Base-by-base conservation (phyloP, 148 eudicot species). In the Hydrangea macrophylla region DNA sequence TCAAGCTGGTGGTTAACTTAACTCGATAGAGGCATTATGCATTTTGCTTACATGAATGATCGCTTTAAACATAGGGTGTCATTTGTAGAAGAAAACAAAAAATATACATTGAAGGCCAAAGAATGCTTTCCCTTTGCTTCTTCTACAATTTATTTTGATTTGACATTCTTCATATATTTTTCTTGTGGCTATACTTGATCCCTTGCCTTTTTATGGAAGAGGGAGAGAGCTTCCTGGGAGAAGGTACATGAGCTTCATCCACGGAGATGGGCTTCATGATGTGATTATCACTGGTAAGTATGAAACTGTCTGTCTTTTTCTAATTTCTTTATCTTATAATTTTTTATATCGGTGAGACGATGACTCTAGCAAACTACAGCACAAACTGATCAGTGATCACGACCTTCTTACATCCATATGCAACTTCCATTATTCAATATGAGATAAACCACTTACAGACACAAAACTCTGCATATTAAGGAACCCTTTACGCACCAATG, bases 141-240 rank as follows among this genome's bases (percentile, higher is more conserved):
- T 39, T 70, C 18, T 67, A 3, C 2, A 36, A 36, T 31, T 48
- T 48, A 25, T 2, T 23, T 23, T 7, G n/a, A n/a, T n/a, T n/a
- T n/a, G n/a, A n/a, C n/a, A n/a, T n/a, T n/a, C n/a, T n/a, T n/a
- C n/a, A n/a, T n/a, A n/a, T n/a, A n/a, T n/a, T 67, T 66, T 51
- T 50, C 24, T 26, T 1, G 53, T 69, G 99, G 97, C 96, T 50
- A 70, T 95, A 72, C 81, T 87, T 62, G 84, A 82, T 51, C 97
- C 99, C 6, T 57, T 95, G 78, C 99, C 99, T 55, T 95, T 97
- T 56, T 95, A 95, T 75, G 99, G 99, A 71, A 80, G 97, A 79
- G 99, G 99, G 33, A 89, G 99, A 73, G 99, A 95, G 75, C 93
- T 77, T 9, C 87, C 85, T 18, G 96, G 99, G 33, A 83, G 80